A percentile compares a stretch with the other conserved stretches of the same genome.
These are phyloP conservation scores for Collybiopsis luxurians DNA, from an alignment of 768 basidiomycete species.

Conservation along the genomic window DNA sequence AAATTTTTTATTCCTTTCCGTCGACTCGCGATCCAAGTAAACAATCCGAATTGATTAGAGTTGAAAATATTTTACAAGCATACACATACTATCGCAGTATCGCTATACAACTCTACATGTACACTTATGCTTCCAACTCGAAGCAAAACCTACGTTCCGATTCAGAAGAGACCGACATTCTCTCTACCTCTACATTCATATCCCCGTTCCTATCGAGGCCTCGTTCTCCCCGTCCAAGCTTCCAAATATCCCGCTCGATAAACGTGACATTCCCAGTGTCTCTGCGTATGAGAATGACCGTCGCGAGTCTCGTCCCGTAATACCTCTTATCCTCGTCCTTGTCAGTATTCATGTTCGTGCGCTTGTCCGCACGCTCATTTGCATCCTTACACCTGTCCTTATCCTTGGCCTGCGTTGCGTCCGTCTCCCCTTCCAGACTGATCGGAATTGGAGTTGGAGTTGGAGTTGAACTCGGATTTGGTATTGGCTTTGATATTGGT, in stretches of 20 bases:
- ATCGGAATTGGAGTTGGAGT: neutral
- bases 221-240: too few species aligned
- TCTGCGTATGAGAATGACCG: slow-evolving; percentile 62
- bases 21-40: too few species aligned
- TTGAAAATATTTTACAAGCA: too few species aligned
- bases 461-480: neutral
- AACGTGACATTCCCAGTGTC: slow-evolving; percentile 57
- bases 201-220: too few species aligned
- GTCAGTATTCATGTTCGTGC: neutral
- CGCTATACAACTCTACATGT: too few species aligned
- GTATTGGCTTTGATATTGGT: neutral
- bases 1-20: too few species aligned
- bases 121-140: slow-evolving; percentile 21
- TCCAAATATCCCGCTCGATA: slow-evolving; percentile 72
- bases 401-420: neutral
- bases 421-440: slow-evolving; percentile 19
- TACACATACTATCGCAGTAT: too few species aligned
- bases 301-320: slow-evolving; percentile 75
- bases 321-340: slow-evolving; percentile 6
- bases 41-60: too few species aligned
- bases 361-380: neutral
- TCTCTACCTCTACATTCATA: slow-evolving; percentile 35
- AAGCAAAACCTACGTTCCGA: slow-evolving; percentile 56
- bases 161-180: slow-evolving; percentile 37
- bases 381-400: neutral